A percentile compares a stretch with the other conserved stretches of the same genome.
phyloP scores from a whole-genome alignment of 257 asterid species.

The Jaltomata sinuosa region DNA sequence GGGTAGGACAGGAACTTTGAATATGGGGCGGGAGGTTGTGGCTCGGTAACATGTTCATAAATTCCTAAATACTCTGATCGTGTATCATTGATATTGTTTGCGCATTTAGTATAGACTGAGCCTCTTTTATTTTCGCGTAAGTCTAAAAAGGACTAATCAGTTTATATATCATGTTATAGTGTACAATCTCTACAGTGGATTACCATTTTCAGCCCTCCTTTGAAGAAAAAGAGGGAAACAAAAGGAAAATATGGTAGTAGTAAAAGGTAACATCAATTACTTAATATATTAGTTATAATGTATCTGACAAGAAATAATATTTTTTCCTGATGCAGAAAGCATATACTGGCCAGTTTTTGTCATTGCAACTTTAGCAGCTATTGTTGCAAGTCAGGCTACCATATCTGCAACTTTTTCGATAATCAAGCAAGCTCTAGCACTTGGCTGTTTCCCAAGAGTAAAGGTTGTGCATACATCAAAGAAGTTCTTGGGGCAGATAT shows the following conservation, averaged over 20 bases:
- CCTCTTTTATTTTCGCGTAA: background rate
- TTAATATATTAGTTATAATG: background rate
- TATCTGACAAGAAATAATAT: background rate
- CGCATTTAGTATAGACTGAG: background rate
- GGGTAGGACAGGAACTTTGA: background rate
- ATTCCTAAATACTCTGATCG: background rate
- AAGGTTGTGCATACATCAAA: conserved; percentile 95
- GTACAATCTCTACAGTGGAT: background rate
- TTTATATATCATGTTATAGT: background rate
- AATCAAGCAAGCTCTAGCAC: conserved; percentile 93
- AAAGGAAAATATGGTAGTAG: background rate
- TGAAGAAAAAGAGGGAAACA: background rate
- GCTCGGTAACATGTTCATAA: background rate
- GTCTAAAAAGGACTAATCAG: background rate
- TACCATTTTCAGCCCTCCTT: background rate
- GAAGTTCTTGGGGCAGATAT: conserved; percentile 82
- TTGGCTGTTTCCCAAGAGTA: conserved; percentile 95
- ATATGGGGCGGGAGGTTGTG: background rate
- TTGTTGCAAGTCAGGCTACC: conserved; percentile 98
- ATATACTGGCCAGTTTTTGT: conserved; percentile 93
- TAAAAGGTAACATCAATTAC: background rate
- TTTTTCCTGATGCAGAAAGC: conserved; percentile 34
- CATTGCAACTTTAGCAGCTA: conserved; percentile 87
- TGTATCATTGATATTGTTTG: background rate
- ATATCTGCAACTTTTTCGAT: conserved; percentile 91